Base-by-base conservation (phyloP, 192 early-diverging fungal species). In the Coemansia sp. region DNA sequence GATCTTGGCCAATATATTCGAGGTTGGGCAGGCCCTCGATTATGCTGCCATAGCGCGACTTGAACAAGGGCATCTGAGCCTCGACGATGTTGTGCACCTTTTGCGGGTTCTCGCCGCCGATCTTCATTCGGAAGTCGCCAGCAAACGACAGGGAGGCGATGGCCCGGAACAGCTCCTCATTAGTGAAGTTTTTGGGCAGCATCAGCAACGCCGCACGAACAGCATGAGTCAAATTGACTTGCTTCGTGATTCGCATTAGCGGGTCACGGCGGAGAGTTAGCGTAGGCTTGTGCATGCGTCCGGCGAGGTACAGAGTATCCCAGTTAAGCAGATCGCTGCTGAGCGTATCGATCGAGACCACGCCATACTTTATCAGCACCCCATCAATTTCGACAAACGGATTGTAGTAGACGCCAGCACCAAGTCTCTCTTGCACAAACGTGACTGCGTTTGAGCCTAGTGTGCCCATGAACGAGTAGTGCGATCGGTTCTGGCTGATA, bases 351-450 rank as follows among this genome's bases (percentile, higher is more conserved):
- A 98, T 93, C 4, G 93, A 93, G 21, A 98, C 91, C 15, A 99
- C 98, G 10, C 98, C 98, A 77, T 99, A 99, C 75, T 99, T 99
- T 66, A 98, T 86, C 57, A 82, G 62, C 88, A 91, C 82, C 31
- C 93, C 94, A 71, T 95, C 87, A 6, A 99, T 82, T 62, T 92
- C 78, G 25, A 97, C 89, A 81, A 94, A 93, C 23, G 98, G 90
- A 75, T 99, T 99, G 79, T 92, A 99, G 81, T 98, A 98, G 37
- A 98, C 86, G 27, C 94, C 92, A 6, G 95, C 96, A 29, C 95
- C 96, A 60, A 94, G 70, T 31, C 86, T 84, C 4, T 98, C 92
- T 75, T 98, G 94, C 50, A 97, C 86, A 37, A 76, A 70, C 0
- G 91, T 64, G 6, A 98, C 87, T 0, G 89, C 86, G 23, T 86